Conservation (phyloP, 768 basidiomycete genomes). For the Calocybe indica region DNA sequence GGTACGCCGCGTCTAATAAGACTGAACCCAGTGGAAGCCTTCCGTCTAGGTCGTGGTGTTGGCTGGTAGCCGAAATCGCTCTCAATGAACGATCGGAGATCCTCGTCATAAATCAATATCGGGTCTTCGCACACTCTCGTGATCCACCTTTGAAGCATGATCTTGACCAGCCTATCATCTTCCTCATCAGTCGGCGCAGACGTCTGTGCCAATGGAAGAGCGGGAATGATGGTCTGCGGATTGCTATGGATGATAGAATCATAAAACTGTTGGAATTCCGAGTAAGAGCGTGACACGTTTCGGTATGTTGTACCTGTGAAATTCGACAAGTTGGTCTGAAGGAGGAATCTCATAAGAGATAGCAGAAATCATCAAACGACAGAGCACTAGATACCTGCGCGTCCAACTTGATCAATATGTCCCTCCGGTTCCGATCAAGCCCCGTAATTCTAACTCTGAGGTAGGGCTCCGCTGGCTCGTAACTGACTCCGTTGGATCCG, state of each 20-base stretch:
- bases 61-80: slow-evolving; percentile 96
- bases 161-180: slow-evolving; percentile 92
- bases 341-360: not conserved
- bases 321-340: slow-evolving; percentile 87
- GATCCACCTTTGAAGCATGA: slow-evolving; percentile 94
- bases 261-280: slow-evolving; percentile 93
- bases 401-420: slow-evolving; percentile 91
- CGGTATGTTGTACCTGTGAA: slow-evolving; percentile 87
- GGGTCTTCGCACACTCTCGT: slow-evolving; percentile 89
- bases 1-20: slow-evolving; percentile 77
- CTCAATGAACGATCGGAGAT: slow-evolving; percentile 91
- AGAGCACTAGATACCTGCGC: slow-evolving; percentile 60
- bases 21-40: slow-evolving; percentile 67
- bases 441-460: slow-evolving; percentile 86
- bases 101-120: slow-evolving; percentile 85
- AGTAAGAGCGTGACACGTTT: slow-evolving; percentile 91
- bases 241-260: slow-evolving; percentile 85
- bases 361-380: not conserved
- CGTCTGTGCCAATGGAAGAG: slow-evolving; percentile 92
- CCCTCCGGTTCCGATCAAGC: slow-evolving; percentile 91
- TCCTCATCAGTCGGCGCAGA: slow-evolving; percentile 98
- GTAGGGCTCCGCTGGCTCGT: slow-evolving; percentile 77
- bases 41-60: slow-evolving; percentile 68
- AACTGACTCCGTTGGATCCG: slow-evolving; percentile 62
- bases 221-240: slow-evolving; percentile 95